Evolutionary conservation across 192 early-diverging fungal species (phyloP), one percentile per base, ranked within the genome.

Genomic region (Backusella australiensis): DNA sequence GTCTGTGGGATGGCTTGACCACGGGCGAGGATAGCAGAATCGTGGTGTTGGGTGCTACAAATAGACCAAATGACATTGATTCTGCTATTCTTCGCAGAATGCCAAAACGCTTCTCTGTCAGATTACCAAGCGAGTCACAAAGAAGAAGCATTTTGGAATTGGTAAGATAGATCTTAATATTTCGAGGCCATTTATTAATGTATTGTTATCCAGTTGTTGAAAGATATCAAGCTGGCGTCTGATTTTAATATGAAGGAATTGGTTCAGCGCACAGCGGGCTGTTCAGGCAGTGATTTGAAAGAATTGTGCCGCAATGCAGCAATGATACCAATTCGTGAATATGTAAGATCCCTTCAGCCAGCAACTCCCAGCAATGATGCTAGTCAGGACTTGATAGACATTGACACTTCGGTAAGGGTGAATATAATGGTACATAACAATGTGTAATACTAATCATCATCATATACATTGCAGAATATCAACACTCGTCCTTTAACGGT

Each of bases 1-100:
- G 91, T 67, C 88, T 99, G 78, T 99, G 98, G 98, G 98, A 99
- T 82, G 98, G 98, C 7, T 83, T 99, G 72, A 91, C 93, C 2
- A 90, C 91, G 1, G 91, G 90, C 26, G 87, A 92, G 66, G 87
- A 88, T 69, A 85, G 73, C 19, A 82, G 85, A 26, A 90, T 93
- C 71, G 84, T 94, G 73, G 92, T 97, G 70, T 77, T 97, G 67
- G 97, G 97, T 66, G 96, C 97, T 1, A 99, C 98, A 0, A 99
- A 99, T 83, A 85, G 98, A 52, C 98, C 98, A 23, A 95, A 94
- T 82, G 98, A 99, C 81, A 96, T 99, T 73, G 98, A 99, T 81
- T 88, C 93, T 44, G 98, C 98, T 29, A 97, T 99, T 80, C 82
- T 99, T 71, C 85, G 98, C 39, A 87, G 98, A 65, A 99, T 99